A percentile compares a stretch with the other conserved stretches of the same genome.
phyloP scores from a whole-genome alignment of 805 yeast genomes.

The Metschnikowia orientalis region DNA sequence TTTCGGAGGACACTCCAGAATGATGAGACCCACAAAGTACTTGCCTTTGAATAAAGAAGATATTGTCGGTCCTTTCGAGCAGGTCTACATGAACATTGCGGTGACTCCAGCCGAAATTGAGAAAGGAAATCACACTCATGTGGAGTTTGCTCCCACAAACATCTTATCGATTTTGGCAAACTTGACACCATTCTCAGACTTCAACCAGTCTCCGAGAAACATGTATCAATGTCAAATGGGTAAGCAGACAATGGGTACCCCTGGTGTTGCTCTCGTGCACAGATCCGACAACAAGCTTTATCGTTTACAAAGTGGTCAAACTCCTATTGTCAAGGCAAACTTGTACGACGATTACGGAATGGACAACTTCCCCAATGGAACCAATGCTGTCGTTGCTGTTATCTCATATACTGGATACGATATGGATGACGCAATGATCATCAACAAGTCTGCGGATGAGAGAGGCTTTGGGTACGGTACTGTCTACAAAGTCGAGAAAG shows the following conservation, averaged over 20 bases:
- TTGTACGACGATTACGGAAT: constrained; percentile 93
- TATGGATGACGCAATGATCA: constrained; percentile 99
- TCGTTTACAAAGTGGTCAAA: constrained; percentile 90
- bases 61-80: constrained; percentile 95
- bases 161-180: constrained; percentile 92
- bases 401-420: constrained; percentile 98
- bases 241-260: constrained; percentile 99
- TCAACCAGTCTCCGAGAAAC: constrained; percentile 98
- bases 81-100: constrained; percentile 94
- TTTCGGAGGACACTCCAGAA: constrained; percentile 89
- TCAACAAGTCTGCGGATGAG: constrained; percentile 95
- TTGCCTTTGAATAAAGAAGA: constrained; percentile 80
- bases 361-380: constrained; percentile 98
- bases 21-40: constrained; percentile 94
- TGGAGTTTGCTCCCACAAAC: constrained; percentile 92
- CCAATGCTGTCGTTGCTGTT: constrained; percentile 97
- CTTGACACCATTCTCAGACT: constrained; percentile 96
- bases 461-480: constrained; percentile 98
- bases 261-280: constrained; percentile 90
- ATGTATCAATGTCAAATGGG: constrained; percentile 99
- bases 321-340: constrained; percentile 93
- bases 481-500: constrained; percentile 89
- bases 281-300: constrained; percentile 94
- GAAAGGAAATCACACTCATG: constrained; percentile 79
- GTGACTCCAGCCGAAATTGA: constrained; percentile 90